A percentile compares a stretch with the other conserved stretches of the same genome.
Conservation (phyloP, 352 stramenopile genomes). For the Phytophthora ohioensis region DNA sequence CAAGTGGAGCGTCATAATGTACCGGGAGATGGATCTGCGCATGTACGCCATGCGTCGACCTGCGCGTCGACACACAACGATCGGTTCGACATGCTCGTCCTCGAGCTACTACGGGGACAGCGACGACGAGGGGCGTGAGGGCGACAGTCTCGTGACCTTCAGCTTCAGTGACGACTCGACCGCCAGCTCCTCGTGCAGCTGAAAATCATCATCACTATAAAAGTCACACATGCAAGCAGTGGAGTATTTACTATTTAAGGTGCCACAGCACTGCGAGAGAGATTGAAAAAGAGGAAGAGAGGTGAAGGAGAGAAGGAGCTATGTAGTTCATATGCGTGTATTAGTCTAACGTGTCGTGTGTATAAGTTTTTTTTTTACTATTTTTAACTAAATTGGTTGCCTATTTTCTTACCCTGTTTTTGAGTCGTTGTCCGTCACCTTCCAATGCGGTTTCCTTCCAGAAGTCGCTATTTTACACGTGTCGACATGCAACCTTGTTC, state of each 20-base stretch:
- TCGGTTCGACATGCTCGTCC: conserved; percentile 35
- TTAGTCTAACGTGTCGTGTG: conserved; percentile 21
- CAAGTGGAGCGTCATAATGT: conserved; percentile 92
- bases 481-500: conserved; percentile 11
- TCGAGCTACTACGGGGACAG: conserved; percentile 34
- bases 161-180: conserved; percentile 41
- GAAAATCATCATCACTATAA: conserved; percentile 4
- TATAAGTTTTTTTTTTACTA: conserved; percentile 16
- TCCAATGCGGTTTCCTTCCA: conserved; percentile 1
- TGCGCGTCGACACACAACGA: conserved; percentile 17
- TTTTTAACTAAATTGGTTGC: conserved; percentile 23
- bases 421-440: conserved; percentile 14
- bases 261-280: conserved; percentile 43
- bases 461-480: conserved; percentile 1
- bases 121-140: conserved; percentile 27
- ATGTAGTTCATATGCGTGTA: conserved; percentile 34
- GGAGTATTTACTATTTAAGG: conserved; percentile 58
- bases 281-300: conserved; percentile 1
- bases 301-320: not conserved
- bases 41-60: conserved; percentile 58
- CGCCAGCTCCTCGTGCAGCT: conserved; percentile 33
- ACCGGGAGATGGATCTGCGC: conserved; percentile 81
- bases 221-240: conserved; percentile 19
- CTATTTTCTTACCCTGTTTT: conserved; percentile 11
- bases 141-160: conserved; percentile 13